Conservation (phyloP, 1,139 yeast species). For the Pichia sp. region DNA sequence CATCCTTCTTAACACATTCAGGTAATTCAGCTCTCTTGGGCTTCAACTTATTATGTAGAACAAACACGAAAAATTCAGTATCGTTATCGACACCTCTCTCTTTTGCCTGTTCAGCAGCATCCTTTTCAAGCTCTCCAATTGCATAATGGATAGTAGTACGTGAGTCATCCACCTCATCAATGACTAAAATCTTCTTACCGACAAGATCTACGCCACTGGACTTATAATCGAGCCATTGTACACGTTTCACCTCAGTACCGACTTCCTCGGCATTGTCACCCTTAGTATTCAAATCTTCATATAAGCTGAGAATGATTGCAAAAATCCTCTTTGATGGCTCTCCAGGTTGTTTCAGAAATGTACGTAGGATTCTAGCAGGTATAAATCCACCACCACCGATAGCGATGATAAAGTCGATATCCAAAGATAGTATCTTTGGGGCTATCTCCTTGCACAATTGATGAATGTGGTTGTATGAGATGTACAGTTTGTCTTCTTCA, state of each 20-base stretch:
- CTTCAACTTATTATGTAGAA: constrained; percentile 87
- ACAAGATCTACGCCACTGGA: constrained; percentile 30
- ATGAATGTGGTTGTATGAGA: constrained; percentile 57
- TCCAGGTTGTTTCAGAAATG: constrained; percentile 81
- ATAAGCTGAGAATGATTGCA: constrained; percentile 87
- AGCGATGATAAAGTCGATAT: constrained; percentile 54
- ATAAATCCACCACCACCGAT: constrained; percentile 77
- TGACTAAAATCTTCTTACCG: constrained; percentile 76
- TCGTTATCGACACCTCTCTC: constrained; percentile 36
- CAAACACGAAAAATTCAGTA: constrained; percentile 84
- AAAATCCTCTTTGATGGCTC: constrained; percentile 86
- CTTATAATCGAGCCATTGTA: constrained; percentile 90
- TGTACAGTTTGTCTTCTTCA: constrained; percentile 35
- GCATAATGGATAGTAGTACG: constrained; percentile 94
- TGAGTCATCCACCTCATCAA: constrained; percentile 94
- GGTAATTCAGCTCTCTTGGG: constrained; percentile 73
- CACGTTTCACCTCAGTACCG: constrained; percentile 84
- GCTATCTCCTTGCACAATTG: constrained; percentile 54
- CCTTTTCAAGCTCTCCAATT: constrained; percentile 78
- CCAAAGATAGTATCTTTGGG: constrained; percentile 36
- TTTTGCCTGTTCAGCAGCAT: constrained; percentile 43
- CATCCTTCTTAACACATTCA: constrained; percentile 39
- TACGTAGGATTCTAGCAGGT: constrained; percentile 90
- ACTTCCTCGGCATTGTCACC: constrained; percentile 54
- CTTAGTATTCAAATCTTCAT: constrained; percentile 68